Evolutionary conservation across 441 rosid genomes (phyloP).

Genomic region (Pelargonium myrrhifolium): DNA sequence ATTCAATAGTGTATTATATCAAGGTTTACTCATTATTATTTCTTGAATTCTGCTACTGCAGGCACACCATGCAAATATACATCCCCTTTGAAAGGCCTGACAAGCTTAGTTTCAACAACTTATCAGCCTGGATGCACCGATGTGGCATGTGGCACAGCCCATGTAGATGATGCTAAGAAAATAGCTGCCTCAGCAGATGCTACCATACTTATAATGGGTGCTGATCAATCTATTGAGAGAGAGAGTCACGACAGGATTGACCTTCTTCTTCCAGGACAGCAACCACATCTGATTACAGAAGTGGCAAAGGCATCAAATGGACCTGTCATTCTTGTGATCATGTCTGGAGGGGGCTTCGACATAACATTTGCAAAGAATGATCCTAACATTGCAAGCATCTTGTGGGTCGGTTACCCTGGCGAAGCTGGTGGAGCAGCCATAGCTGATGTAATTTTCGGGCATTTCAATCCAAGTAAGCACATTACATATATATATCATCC

Average conservation of each 20-base stretch:
- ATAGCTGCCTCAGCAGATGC: conserved; percentile 58
- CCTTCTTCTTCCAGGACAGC: conserved; percentile 67
- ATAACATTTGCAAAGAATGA: conserved; percentile 54
- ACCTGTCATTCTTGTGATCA: conserved; percentile 67
- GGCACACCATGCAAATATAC: conserved; percentile 75
- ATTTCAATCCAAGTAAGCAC: conserved; percentile 61
- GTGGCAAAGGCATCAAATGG: conserved; percentile 71
- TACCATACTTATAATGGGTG: conserved; percentile 61
- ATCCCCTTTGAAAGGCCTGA: conserved; percentile 67
- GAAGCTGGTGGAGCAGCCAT: conserved; percentile 88
- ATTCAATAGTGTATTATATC: neutral
- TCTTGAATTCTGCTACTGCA: conserved; percentile 12
- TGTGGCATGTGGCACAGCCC: conserved; percentile 49
- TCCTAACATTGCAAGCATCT: conserved; percentile 48
- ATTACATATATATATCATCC: no score
- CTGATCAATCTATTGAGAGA: conserved; percentile 58
- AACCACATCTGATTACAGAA: conserved; percentile 44
- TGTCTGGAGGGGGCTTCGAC: conserved; percentile 89
- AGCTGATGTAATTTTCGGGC: conserved; percentile 69
- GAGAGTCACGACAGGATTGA: conserved; percentile 50
- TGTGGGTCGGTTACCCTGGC: conserved; percentile 93
- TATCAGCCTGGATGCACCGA: conserved; percentile 54
- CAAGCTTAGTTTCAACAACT: conserved; percentile 45
- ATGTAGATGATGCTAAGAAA: conserved; percentile 42
- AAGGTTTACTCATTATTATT: no score